phyloP scores from a whole-genome alignment of 2,329 filamentous ascomycete species.

The Emergomyces pasteurianus region DNA sequence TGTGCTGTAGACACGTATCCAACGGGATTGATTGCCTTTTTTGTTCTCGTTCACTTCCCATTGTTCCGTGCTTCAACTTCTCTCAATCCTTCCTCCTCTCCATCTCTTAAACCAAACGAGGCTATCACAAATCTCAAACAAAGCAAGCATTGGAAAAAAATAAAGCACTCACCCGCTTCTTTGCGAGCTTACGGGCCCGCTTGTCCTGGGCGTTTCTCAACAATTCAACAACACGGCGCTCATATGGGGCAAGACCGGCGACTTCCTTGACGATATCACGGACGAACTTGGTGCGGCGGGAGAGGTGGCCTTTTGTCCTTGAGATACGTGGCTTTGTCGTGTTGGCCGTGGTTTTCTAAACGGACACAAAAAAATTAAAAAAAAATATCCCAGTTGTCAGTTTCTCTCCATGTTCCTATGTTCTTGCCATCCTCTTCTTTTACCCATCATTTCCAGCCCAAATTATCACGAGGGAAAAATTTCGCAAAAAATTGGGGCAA shows the following conservation, averaged over 20 bases:
- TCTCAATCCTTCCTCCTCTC: not conserved
- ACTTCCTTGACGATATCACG: constrained; percentile 98
- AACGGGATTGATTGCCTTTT: not conserved
- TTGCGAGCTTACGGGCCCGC: constrained; percentile 96
- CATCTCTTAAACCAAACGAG: not conserved
- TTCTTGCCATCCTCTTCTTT: too few species aligned
- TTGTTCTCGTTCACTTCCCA: not conserved
- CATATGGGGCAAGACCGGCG: constrained; percentile 85
- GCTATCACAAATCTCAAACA: constrained; percentile 15
- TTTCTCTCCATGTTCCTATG: not conserved
- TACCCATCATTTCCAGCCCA: not conserved
- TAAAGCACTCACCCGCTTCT: constrained; percentile 73
- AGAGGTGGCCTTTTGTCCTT: constrained; percentile 87
- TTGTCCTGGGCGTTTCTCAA: constrained; percentile 99
- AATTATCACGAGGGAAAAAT: not conserved
- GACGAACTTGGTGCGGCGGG: constrained; percentile 94
- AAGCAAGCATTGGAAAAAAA: constrained; percentile 3
- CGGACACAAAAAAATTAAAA: constrained; percentile 18
- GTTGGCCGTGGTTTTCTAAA: constrained; percentile 71
- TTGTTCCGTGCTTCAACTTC: not conserved
- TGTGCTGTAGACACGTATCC: not conserved
- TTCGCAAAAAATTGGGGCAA: not conserved
- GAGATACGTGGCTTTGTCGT: constrained; percentile 66
- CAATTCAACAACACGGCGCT: constrained; percentile 97
- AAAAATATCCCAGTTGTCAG: too few species aligned